Conservation (phyloP, 768 basidiomycete genomes). For the Naganishia vaughanmartiniae region DNA sequence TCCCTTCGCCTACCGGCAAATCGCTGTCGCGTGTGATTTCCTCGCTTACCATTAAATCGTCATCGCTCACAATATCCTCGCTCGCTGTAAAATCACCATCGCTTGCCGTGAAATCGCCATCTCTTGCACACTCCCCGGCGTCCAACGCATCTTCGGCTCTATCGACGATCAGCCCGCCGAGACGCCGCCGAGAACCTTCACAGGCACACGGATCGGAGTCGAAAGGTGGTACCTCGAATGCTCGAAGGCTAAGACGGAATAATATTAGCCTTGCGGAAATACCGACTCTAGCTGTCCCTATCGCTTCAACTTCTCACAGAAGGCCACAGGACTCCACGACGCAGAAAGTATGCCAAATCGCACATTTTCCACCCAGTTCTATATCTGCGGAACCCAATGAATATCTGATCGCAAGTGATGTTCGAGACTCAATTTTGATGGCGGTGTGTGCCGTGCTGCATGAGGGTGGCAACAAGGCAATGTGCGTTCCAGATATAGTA, state of each 20-base stretch:
- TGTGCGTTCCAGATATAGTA: slow-evolving; percentile 2
- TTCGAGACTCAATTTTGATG: slow-evolving; percentile 3
- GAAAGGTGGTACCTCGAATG: background rate
- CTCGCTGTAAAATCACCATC: too few relatives aligned
- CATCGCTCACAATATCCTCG: too few relatives aligned
- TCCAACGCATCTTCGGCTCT: background rate
- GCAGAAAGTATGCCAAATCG: too few relatives aligned
- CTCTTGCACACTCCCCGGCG: background rate
- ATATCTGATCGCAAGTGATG: background rate
- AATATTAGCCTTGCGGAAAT: background rate
- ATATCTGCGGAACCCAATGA: background rate
- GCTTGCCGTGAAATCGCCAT: background rate
- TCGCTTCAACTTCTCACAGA: background rate
- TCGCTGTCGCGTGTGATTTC: too few relatives aligned
- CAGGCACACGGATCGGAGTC: background rate
- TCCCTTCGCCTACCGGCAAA: too few relatives aligned
- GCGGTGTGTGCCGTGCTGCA: background rate
- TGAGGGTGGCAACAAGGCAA: slow-evolving; percentile 1
- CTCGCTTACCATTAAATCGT: too few relatives aligned
- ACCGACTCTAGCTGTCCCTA: background rate
- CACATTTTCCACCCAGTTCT: slow-evolving; percentile 1
- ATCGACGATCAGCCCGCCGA: background rate
- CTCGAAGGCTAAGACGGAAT: background rate
- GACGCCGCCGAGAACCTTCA: background rate
- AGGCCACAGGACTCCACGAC: background rate